Evolutionary conservation across 805 yeast genomes (phyloP), one percentile per base, ranked within the genome.

Genomic region (Cyberlindnera suaveolens): DNA sequence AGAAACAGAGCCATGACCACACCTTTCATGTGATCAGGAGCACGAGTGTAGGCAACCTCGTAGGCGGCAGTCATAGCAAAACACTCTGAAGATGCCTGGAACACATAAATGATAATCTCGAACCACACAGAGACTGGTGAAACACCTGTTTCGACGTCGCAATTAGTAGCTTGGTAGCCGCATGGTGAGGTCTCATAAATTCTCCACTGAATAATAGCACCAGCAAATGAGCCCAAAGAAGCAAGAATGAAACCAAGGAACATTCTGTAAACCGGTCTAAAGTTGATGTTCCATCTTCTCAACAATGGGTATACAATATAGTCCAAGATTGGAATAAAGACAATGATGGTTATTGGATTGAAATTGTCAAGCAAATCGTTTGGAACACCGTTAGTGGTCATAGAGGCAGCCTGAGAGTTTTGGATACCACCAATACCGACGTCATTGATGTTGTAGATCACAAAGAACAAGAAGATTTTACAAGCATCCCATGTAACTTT

Each of bases 21-120:
- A 18, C 70, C 63, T 47, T 65, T 69, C 70, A 67, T 66, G 33
- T 74, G 65, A 8, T 71, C 72, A 33, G 93, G 93, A 8, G 93
- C 91, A 67, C 85, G 81, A 26, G 89, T 80, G 66, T 82, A 85
- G 16, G 95, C 93, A 58, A 82, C 83, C 66, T 85, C 93, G 52
- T 82, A 74, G 53, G 91, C 91, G 18, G 93, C 83, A 54, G 84
- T 77, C 41, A 85, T 81, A 26, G 90, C 88, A 53, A 85, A 74
- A 51, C 85, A 84, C 64, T 85, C 95, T 14, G 88, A 77, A 42
- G 82, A 60, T 11, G 85, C 90, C 62, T 82, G 78, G 49, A 85
- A 65, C 34, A 82, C 72, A 63, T 85, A 85, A 5, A 88, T 83
- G n/a, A 69, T 63, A 43, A 74, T 70, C 66, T 83, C 90, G 48